These are phyloP conservation scores for Beauveria sp. DNA, from an alignment of 2,329 filamentous ascomycete species.

Conservation along the genomic window DNA sequence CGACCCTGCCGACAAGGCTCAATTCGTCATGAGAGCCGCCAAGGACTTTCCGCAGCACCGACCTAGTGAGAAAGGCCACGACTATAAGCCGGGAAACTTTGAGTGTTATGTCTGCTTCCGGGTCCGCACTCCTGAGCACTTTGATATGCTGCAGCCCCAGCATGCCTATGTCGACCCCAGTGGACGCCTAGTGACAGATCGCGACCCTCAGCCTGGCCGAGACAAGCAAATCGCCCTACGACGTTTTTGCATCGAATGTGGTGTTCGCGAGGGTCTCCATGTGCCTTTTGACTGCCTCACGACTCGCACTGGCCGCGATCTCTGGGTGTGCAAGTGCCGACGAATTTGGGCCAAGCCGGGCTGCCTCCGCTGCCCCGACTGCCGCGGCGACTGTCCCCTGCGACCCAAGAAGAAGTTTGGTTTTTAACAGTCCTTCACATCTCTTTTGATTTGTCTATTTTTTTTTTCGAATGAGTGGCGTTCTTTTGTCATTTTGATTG, in stretches of 20 bases:
- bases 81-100: conserved; percentile 32
- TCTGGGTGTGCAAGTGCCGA: conserved; percentile 34
- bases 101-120: conserved; percentile 36
- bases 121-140: conserved; percentile 30
- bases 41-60: conserved; percentile 34
- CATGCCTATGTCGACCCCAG: conserved; percentile 25
- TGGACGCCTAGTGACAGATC: conserved; percentile 23
- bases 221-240: conserved; percentile 27
- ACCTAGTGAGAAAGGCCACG: conserved; percentile 27
- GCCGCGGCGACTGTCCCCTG: conserved; percentile 27
- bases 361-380: conserved; percentile 28
- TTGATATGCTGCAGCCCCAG: conserved; percentile 29
- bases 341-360: conserved; percentile 29
- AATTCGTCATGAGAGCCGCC: conserved; percentile 34
- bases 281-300: conserved; percentile 29
- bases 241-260: conserved; percentile 35
- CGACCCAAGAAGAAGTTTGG: conserved; percentile 26
- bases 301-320: conserved; percentile 29
- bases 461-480: background rate
- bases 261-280: conserved; percentile 30
- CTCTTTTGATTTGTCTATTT: background rate
- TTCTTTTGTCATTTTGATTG: background rate
- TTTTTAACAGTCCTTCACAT: background rate
- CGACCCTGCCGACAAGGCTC: conserved; percentile 27
- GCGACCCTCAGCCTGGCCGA: conserved; percentile 18